Base-by-base conservation (phyloP, 345 rosid species). In the Sonneratia alba region DNA sequence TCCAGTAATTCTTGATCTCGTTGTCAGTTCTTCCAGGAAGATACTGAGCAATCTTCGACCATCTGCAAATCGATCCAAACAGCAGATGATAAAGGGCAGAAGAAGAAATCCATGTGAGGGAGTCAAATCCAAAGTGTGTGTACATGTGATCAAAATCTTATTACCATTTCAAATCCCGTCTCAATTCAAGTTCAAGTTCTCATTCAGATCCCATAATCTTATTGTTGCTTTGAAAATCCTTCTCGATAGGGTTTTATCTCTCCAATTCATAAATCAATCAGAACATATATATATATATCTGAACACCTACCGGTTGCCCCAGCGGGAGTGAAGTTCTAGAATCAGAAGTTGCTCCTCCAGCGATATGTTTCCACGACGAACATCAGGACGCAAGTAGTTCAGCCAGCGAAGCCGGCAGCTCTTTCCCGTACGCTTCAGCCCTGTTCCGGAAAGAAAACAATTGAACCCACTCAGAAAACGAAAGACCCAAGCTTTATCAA, bases 1-100 rank as follows among this genome's bases (percentile, higher is more conserved):
- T 85, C 99, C 99, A 95, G 37, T 95, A 95, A 77, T 95, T 95
- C 75, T 95, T 95, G 45, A 95, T 95, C 78, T 95, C 99, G 70
- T 95, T 95, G 42, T 95, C 99, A 1, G 99, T 95, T 78, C 99
- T 84, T 24, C 99, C 99, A 0, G 97, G 99, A 70, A 95, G 81
- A 72, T 87, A 86, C 56, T 90, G 96, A 1, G 99, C 99, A 7
- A 95, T 95, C 77, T 92, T 90, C 7, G 97, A 92, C 97, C 97
- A 95, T 72, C 97, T 95, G 27, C 22, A 21, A 69, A 51, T 22
- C 63, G 10, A 36, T 18, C 24, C 24, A 38, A 51, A 66, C 10
- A 43, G 34, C 6, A 1, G 14, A 38, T 27, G 32, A 40, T 40
- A 32, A 42, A 32, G 22, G 38, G 2, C 22, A 27, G 32, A 21